Percentiles rank a stretch among this genome's conserved stretches.
Evolutionary conservation across 495 filamentous ascomycete genomes (phyloP).

Genomic region (Cairneyella variabilis): DNA sequence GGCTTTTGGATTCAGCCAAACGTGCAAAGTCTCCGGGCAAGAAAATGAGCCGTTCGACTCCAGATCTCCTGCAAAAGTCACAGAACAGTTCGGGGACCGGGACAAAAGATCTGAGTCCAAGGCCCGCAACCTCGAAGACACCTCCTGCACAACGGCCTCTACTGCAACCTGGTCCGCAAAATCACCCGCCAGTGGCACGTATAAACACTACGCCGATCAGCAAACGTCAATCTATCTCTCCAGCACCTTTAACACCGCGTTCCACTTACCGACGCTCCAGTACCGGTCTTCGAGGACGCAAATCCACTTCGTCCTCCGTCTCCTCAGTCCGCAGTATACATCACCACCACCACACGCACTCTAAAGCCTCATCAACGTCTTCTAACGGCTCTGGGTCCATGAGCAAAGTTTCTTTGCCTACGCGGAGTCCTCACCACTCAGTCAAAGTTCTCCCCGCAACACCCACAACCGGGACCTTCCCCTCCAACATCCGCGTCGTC

Average conservation of each 20-base stretch:
- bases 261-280: conserved; percentile 50
- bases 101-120: conserved; percentile 43
- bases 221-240: conserved; percentile 80
- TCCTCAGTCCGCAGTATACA: conserved; percentile 91
- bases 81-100: conserved; percentile 27
- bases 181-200: conserved; percentile 46
- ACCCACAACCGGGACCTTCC: conserved; percentile 74
- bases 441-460: conserved; percentile 94
- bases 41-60: conserved; percentile 51
- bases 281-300: conserved; percentile 78
- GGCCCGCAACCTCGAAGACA: conserved; percentile 53
- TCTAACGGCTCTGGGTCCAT: conserved; percentile 70
- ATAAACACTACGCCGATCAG: conserved; percentile 45
- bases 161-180: conserved; percentile 33
- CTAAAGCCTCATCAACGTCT: conserved; percentile 90
- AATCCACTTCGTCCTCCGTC: conserved; percentile 93
- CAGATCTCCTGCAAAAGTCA: conserved; percentile 43
- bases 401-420: conserved; percentile 59
- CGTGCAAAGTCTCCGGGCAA: conserved; percentile 62
- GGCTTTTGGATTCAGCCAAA: conserved; percentile 77
- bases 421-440: conserved; percentile 77
- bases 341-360: conserved; percentile 88
- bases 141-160: conserved; percentile 25
- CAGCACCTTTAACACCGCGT: conserved; percentile 82
- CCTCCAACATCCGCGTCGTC: conserved; percentile 82